Conservation (phyloP, 1,139 yeast species). For the Ogataea hybrid region DNA sequence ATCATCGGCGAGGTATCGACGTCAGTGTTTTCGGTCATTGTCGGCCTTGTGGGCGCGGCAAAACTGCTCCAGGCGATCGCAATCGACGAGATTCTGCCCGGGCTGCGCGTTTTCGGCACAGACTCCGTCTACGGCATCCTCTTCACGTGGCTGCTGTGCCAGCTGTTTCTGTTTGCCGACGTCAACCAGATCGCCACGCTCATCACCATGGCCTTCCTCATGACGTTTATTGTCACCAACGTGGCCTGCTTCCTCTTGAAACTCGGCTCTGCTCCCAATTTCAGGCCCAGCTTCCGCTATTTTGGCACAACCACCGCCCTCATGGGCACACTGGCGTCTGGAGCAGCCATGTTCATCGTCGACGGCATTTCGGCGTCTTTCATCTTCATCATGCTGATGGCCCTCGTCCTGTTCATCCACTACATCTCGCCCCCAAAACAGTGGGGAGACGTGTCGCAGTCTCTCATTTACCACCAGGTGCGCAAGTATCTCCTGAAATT, state of each 20-base stretch:
- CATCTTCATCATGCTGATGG: constrained; percentile 62
- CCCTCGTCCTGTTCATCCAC: constrained; percentile 75
- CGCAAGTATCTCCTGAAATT: constrained; percentile 81
- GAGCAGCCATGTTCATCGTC: constrained; percentile 88
- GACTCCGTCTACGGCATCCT: constrained; percentile 65
- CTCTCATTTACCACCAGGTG: constrained; percentile 92
- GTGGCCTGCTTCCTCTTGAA: constrained; percentile 86
- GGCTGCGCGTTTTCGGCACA: constrained; percentile 56
- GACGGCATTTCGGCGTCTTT: constrained; percentile 86
- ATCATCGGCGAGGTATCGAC: constrained; percentile 90
- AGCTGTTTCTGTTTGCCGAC: constrained; percentile 79
- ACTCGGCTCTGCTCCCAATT: constrained; percentile 92
- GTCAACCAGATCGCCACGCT: constrained; percentile 92
- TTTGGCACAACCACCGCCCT: constrained; percentile 83
- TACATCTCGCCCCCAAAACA: constrained; percentile 91
- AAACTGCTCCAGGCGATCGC: constrained; percentile 88
- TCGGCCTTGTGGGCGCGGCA: constrained; percentile 95
- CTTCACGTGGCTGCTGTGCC: constrained; percentile 80
- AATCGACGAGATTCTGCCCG: constrained; percentile 81
- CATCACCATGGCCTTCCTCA: constrained; percentile 93
- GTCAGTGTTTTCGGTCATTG: constrained; percentile 84
- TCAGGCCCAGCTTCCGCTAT: constrained; percentile 89
- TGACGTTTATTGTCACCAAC: constrained; percentile 93
- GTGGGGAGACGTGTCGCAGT: constrained; percentile 97
- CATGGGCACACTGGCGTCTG: constrained; percentile 65